Percentiles rank a stretch among this genome's conserved stretches.
phyloP scores from a whole-genome alignment of 2,329 filamentous ascomycete genomes.

The Coniosporium tulheliwenetii region DNA sequence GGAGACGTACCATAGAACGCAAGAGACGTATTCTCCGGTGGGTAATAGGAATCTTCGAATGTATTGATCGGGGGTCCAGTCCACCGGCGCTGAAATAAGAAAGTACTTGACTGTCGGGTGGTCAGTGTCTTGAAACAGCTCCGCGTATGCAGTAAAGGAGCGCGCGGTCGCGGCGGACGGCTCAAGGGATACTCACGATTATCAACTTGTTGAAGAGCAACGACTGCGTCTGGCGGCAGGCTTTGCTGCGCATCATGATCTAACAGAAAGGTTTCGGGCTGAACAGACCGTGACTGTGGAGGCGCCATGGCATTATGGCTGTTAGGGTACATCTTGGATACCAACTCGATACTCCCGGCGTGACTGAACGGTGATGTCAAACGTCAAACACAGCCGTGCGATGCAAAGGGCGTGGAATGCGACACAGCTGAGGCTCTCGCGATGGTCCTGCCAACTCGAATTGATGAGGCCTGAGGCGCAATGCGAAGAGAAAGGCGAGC shows the following conservation, averaged over 20 bases:
- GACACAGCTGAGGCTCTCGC: slow-evolving; percentile 13
- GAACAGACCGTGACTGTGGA: slow-evolving; percentile 51
- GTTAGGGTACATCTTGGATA: slow-evolving; percentile 31
- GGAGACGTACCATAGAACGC: slow-evolving; percentile 63
- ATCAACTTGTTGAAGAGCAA: slow-evolving; percentile 94
- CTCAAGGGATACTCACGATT: slow-evolving; percentile 55
- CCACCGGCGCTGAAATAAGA: slow-evolving; percentile 93
- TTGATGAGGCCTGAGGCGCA: slow-evolving; percentile 19
- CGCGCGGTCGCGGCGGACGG: not conserved
- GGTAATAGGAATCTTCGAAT: slow-evolving; percentile 90
- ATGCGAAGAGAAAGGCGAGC: slow-evolving; percentile 19
- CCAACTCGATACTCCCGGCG: not conserved
- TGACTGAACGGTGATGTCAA: not conserved
- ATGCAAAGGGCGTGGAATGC: slow-evolving; percentile 7
- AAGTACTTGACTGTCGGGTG: slow-evolving; percentile 79
- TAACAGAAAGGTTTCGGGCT: slow-evolving; percentile 97
- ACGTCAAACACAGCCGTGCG: slow-evolving; percentile 1
- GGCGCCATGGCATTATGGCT: slow-evolving; percentile 64
- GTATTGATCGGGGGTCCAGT: slow-evolving; percentile 94
- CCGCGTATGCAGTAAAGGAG: not conserved
- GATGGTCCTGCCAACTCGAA: slow-evolving; percentile 19
- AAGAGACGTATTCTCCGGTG: slow-evolving; percentile 97
- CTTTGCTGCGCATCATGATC: slow-evolving; percentile 94
- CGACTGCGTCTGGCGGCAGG: slow-evolving; percentile 88
- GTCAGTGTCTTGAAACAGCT: slow-evolving; percentile 15